Percentiles rank a stretch among this genome's conserved stretches.
These are phyloP conservation scores for Ogataea naganishii DNA, from an alignment of 805 yeast genomes.

Conservation along the genomic window DNA sequence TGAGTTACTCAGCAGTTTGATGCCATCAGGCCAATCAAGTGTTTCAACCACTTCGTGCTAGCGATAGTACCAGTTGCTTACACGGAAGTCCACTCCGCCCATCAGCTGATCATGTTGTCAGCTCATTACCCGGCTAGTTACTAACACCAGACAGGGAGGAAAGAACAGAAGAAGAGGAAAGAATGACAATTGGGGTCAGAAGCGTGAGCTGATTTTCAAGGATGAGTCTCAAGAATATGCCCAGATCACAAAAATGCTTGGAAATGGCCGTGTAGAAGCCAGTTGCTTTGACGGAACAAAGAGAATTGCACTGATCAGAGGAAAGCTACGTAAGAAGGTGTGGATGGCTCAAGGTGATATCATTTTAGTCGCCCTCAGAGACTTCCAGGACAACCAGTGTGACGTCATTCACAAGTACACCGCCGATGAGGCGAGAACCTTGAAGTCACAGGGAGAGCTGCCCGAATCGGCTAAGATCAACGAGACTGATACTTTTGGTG, in stretches of 20 bases:
- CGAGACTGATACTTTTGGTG: slow-evolving; percentile 95
- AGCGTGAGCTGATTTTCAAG: slow-evolving; percentile 85
- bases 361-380: slow-evolving; percentile 90
- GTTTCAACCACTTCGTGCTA: too few species aligned
- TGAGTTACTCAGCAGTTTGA: too few species aligned
- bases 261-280: slow-evolving; percentile 96
- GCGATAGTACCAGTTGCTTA: too few species aligned
- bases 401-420: slow-evolving; percentile 96
- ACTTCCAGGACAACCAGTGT: slow-evolving; percentile 96
- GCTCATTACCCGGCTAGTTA: slow-evolving; percentile 2
- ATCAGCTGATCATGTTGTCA: not conserved
- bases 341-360: slow-evolving; percentile 99
- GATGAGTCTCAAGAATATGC: slow-evolving; percentile 99
- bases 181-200: slow-evolving; percentile 84
- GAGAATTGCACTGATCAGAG: slow-evolving; percentile 97
- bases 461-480: slow-evolving; percentile 96
- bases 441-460: slow-evolving; percentile 91
- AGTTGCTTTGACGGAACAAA: slow-evolving; percentile 88
- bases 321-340: slow-evolving; percentile 97
- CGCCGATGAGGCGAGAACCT: slow-evolving; percentile 95
- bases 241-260: slow-evolving; percentile 96
- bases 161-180: slow-evolving; percentile 97
- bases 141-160: slow-evolving; percentile 47
- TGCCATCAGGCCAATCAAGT: too few species aligned
- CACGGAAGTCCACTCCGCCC: too few species aligned